Percentiles rank a stretch among this genome's conserved stretches.
Conservation (phyloP, 768 basidiomycete genomes). For the Lentinula guzmanii region DNA sequence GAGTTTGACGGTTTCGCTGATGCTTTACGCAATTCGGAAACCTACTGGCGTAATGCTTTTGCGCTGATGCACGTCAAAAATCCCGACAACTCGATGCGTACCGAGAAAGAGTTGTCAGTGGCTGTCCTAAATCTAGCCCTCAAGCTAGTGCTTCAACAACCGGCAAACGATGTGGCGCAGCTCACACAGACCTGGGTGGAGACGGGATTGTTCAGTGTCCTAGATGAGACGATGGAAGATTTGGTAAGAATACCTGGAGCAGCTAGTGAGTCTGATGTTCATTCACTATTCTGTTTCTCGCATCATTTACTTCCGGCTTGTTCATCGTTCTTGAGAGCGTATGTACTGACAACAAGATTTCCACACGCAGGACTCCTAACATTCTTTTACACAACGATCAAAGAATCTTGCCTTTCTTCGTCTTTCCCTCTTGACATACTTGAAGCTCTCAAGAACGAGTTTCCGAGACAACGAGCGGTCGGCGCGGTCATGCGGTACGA, state of each 20-base stretch:
- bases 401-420: not conserved
- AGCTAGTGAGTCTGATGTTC: not conserved
- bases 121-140: not conserved
- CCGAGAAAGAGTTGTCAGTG: not conserved
- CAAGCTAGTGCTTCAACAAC: not conserved
- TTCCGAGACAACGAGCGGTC: not conserved
- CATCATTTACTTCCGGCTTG: too few species aligned
- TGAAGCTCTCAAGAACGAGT: not conserved
- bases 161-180: not conserved
- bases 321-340: too few species aligned
- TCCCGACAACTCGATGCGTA: not conserved
- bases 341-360: not conserved
- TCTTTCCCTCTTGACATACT: not conserved
- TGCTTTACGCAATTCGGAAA: not conserved
- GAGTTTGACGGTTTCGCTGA: not conserved
- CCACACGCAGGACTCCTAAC: not conserved
- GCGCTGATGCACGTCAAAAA: not conserved
- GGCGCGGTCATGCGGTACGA: not conserved
- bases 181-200: not conserved
- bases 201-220: not conserved
- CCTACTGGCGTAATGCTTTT: not conserved
- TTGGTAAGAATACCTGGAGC: not conserved
- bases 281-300: too few species aligned
- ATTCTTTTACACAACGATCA: conserved; percentile 1
- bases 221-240: not conserved